Evolutionary conservation across 2,329 filamentous ascomycete genomes (phyloP), one percentile per base, ranked within the genome.

Genomic region (Dactylonectria macrodidyma): DNA sequence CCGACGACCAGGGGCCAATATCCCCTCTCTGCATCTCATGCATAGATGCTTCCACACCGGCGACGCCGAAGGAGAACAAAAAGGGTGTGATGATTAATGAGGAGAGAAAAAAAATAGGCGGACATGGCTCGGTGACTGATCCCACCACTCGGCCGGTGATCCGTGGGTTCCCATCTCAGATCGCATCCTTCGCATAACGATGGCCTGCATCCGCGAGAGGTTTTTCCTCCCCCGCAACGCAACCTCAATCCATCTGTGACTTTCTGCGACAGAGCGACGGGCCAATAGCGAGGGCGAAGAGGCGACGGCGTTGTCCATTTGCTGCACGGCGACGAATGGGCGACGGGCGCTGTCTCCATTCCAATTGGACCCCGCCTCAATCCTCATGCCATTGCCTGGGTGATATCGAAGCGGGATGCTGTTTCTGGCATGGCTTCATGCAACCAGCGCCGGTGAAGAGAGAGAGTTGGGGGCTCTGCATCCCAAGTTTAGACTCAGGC

Each of bases 251-350:
- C 59, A 54, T 48, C 54, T 41, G 64, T 24, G 47, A 61, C 64
- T 30, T 30, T 30, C 26, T 30, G 26, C 26, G 26, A 30, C 26
- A 4, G 59, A 50, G 51, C 26, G 36, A 56, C 19, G 63, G 54
- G 16, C 64, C 64, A 66, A 66, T 66, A 46, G 44, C 34, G 33
- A 16, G 46, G 24, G 38, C 41, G 38, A 65, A 56, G 57, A 16
- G 38, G 48, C 58, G 59, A 68, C 65, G 65, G 56, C 63, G 38
- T 66, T 66, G 68, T 65, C 62, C 70, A 65, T 66, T 67, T 67
- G 62, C 67, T 70, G 65, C 63, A 72, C 67, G 66, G 65, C 64
- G 64, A 68, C 61, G 48, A 75, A 69, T 72, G 59, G 52, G 51
- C 63, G 66, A 67, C 64, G 70, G 60, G 47, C 65, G 67, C 26